phyloP scores from a whole-genome alignment of 805 yeast species.

The Lachancea sp. region DNA sequence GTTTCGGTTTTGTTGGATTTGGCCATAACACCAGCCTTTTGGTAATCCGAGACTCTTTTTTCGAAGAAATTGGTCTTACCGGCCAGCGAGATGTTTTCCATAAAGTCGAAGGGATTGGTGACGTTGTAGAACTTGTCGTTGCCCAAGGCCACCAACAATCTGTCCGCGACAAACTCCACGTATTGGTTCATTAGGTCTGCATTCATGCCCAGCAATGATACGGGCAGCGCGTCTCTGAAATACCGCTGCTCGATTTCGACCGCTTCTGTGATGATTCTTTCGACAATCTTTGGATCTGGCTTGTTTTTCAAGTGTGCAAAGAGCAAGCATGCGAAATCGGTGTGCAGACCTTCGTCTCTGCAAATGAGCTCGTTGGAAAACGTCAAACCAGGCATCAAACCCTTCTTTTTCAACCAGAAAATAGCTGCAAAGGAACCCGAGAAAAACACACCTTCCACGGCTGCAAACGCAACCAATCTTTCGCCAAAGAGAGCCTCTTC shows the following conservation, averaged over 20 bases:
- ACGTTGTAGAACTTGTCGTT: constrained; percentile 82
- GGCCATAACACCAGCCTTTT: constrained; percentile 99
- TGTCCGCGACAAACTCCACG: constrained; percentile 96
- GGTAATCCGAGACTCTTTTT: constrained; percentile 97
- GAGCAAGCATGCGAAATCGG: constrained; percentile 94
- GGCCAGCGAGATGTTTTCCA: constrained; percentile 97
- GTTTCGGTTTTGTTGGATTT: constrained; percentile 45
- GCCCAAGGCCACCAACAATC: constrained; percentile 86
- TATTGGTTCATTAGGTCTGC: constrained; percentile 91
- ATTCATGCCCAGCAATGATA: constrained; percentile 91
- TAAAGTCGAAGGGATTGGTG: constrained; percentile 93
- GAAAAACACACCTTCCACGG: constrained; percentile 98
- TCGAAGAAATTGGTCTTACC: constrained; percentile 99
- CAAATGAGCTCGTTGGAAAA: constrained; percentile 96
- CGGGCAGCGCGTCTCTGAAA: constrained; percentile 93
- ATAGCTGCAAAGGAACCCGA: constrained; percentile 97
- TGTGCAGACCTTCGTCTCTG: constrained; percentile 98
- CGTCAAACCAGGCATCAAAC: constrained; percentile 97
- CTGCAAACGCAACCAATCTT: constrained; percentile 96
- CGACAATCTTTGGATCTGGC: constrained; percentile 73
- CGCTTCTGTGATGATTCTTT: constrained; percentile 88
- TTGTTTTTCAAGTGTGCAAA: constrained; percentile 89
- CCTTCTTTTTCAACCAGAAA: constrained; percentile 98
- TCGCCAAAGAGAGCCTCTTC: constrained; percentile 85
- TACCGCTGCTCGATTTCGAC: constrained; percentile 90